phyloP scores from a whole-genome alignment of 495 filamentous ascomycete species.

The Penicillium mononematosum region DNA sequence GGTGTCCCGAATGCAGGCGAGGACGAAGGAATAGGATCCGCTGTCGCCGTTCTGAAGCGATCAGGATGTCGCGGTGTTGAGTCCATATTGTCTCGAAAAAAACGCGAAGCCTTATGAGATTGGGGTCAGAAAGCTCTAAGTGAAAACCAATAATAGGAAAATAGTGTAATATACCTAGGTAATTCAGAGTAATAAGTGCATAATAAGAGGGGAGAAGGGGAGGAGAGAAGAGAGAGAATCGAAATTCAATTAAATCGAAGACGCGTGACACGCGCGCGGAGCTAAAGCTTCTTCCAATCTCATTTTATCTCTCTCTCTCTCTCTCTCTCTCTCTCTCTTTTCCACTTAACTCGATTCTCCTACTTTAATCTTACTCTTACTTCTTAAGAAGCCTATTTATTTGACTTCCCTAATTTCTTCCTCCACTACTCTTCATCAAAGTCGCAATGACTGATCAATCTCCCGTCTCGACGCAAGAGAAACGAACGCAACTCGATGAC shows the following conservation, averaged over 20 bases:
- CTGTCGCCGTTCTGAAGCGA: slow-evolving; percentile 31
- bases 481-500: slow-evolving; percentile 35
- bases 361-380: not conserved
- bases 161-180: not conserved
- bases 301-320: not conserved
- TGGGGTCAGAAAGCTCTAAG: not conserved
- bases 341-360: not conserved
- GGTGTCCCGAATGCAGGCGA: slow-evolving; percentile 88
- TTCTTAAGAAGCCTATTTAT: not conserved
- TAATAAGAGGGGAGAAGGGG: not conserved
- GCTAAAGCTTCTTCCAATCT: slow-evolving; percentile 2
- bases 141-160: not conserved
- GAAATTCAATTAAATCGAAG: slow-evolving; percentile 13
- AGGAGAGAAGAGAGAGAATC: not conserved
- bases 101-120: not conserved
- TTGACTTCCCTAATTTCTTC: not conserved
- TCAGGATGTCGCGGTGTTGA: slow-evolving; percentile 31
- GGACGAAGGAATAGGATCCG: slow-evolving; percentile 73
- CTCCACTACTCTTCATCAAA: not conserved
- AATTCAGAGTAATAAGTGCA: not conserved
- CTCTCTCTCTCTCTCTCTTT: slow-evolving; percentile 2
- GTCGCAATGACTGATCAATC: slow-evolving; percentile 26
- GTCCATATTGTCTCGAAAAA: slow-evolving; percentile 21
- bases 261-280: slow-evolving; percentile 25
- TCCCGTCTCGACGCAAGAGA: slow-evolving; percentile 14